Evolutionary conservation across 1,139 yeast genomes (phyloP), one percentile per base, ranked within the genome.

Genomic region (Eremothecium gossypii): DNA sequence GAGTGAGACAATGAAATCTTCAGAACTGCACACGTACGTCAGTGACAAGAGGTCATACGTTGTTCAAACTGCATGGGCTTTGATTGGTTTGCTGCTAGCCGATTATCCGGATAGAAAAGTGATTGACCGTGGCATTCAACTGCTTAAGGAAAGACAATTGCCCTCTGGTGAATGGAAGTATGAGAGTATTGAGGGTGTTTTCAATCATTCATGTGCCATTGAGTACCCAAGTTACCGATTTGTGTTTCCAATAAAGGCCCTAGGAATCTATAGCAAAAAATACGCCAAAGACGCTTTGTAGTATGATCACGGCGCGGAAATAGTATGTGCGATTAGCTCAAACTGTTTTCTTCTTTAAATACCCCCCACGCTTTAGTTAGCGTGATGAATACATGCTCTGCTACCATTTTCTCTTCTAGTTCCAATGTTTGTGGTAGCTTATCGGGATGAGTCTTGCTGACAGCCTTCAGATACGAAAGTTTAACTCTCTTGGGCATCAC

Each of bases 151-250:
- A 2, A 69, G 87, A 49, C 98, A 93, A 61, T 61, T 70, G 36
- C 59, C 70, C 0, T 76, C 79, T 27, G 99, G 99, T 1, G 94
- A 86, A 51, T 93, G 94, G 86, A 69, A 72, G 44, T 81, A 75
- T 57, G 96, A 91, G 58, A 83, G 77, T 40, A 78, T 84, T 20
- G 97, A 91, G 63, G 99, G 99, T 39, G 97, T 91, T 0, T 93
- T 93, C 70, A 93, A 93, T 61, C 96, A 91, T 57, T 79, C 86
- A 33, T 78, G 85, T 70, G 96, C 94, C 1, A 93, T 93, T 57
- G 97, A 91, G 61, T 93, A 93, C 60, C 98, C 98, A 36, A 83
- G 86, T 50, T 93, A 93, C 66, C 78, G 83, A 64, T 91, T 83
- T 57, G 69, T 87, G 49, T 93, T 93, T 64, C 81, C 96, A 2